phyloP scores from a whole-genome alignment of 345 rosid species.

The Carallia brachiata region DNA sequence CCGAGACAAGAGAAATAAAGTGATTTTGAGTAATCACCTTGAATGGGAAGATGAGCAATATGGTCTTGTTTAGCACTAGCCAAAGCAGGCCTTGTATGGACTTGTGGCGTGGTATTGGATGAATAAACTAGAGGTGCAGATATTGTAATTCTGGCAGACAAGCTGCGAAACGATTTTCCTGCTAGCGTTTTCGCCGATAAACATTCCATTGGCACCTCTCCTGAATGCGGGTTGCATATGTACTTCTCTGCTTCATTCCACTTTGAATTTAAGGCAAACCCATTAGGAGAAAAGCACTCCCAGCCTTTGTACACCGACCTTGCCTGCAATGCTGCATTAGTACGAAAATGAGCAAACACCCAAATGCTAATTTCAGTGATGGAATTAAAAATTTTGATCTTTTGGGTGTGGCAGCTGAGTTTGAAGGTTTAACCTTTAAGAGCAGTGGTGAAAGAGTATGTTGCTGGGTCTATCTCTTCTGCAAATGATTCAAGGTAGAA shows the following conservation, averaged over 20 bases:
- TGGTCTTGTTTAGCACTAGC: conserved; percentile 27
- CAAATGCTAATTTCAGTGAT: too few relatives aligned
- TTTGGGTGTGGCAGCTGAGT: too few relatives aligned
- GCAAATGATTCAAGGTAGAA: conserved; percentile 14
- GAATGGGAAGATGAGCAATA: conserved; percentile 28
- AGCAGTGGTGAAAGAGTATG: conserved; percentile 87
- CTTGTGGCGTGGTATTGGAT: conserved; percentile 26
- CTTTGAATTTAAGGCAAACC: conserved; percentile 79
- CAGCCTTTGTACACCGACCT: conserved; percentile 48
- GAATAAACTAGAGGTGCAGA: conserved; percentile 80
- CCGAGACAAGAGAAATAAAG: neutral
- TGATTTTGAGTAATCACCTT: conserved; percentile 24
- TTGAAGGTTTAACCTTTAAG: conserved; percentile 52
- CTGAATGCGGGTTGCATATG: conserved; percentile 95
- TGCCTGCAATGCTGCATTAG: conserved; percentile 71
- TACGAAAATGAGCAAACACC: neutral
- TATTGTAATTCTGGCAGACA: conserved; percentile 47
- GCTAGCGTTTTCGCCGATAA: conserved; percentile 78
- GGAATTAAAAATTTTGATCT: too few relatives aligned
- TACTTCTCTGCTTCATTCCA: conserved; percentile 99
- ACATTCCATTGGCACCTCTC: conserved; percentile 97
- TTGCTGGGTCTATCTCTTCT: conserved; percentile 92
- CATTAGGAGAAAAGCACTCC: conserved; percentile 76
- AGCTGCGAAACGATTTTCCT: conserved; percentile 64
- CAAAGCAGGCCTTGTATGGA: conserved; percentile 33